Evolutionary conservation across 345 rosid species (phyloP), one percentile per base, ranked within the genome.

Genomic region (Abelmoschus esculentus): DNA sequence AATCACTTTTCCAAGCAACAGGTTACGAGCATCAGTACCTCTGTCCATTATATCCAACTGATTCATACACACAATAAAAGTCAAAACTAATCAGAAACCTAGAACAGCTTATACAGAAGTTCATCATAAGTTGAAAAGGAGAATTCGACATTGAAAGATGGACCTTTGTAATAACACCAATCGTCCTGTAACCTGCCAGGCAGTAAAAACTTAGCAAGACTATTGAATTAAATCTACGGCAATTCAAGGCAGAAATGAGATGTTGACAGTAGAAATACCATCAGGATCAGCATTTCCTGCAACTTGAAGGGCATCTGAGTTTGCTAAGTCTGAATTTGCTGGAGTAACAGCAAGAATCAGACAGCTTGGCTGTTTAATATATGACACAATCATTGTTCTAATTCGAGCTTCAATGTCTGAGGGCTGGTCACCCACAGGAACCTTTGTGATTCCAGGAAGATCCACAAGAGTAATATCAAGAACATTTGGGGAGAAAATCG

Each of bases 31-130:
- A 80, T 90, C 93, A 63, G 98, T 93, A 77, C 98, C 98, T 87
- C 98, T 85, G 81, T 93, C 98, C 98, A 93, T 93, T 64, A 93
- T 90, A 79, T 93, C 98, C 84, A 93, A 79, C 98, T 90, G 88
- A 69, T 75, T 63, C 70, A 80, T 49, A 77, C 44, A 32, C 54
- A 76, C 53, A 76, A 7, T 59, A 29, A 29, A 29, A 8, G 55
- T 26, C 56, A 72, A 38, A 69, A 57, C 50, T 49, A 76, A 74
- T 78, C 44, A 77, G 73, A 67, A 75, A 58, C 46, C 31, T 18
- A 46, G 17, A 73, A 68, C n/a, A 34, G 31, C 56, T 61, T 66
- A 69, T 13, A 56, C 3, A 36, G 19, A 31, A 56, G 52, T 61
- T 1, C 32, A 77, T 1, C 32, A 77, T 52, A 74, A 62, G 3